phyloP scores from a whole-genome alignment of 2,329 filamentous ascomycete genomes.

The Epichloe brachyelytri region DNA sequence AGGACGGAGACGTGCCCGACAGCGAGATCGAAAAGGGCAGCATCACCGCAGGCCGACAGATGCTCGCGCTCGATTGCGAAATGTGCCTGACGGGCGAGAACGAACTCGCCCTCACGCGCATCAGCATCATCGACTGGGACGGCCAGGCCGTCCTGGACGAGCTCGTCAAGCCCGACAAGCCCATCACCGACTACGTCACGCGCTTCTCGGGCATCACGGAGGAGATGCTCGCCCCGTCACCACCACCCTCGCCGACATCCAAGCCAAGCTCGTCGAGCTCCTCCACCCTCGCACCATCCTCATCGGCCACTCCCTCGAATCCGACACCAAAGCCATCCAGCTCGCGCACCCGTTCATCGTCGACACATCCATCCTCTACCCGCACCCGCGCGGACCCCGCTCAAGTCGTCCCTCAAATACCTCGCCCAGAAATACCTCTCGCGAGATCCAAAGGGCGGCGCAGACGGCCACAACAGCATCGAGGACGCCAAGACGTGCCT shows the following conservation, averaged over 20 bases:
- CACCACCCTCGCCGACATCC: conserved; percentile 73
- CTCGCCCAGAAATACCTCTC: conserved; percentile 76
- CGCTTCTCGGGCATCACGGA: conserved; percentile 85
- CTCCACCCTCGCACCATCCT: conserved; percentile 62
- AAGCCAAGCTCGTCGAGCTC: conserved; percentile 59
- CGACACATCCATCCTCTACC: conserved; percentile 82
- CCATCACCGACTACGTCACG: conserved; percentile 89
- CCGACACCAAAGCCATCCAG: conserved; percentile 71
- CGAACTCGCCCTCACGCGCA: conserved; percentile 72
- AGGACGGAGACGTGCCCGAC: conserved; percentile 56
- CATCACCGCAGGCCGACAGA: conserved; percentile 65
- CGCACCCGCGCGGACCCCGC: conserved; percentile 80
- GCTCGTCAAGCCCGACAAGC: conserved; percentile 76
- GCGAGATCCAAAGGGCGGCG: conserved; percentile 74
- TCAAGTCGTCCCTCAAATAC: conserved; percentile 86
- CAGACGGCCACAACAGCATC: conserved; percentile 71
- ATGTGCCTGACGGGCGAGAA: conserved; percentile 85
- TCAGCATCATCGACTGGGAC: conserved; percentile 80
- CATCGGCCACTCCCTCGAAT: conserved; percentile 70
- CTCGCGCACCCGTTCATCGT: conserved; percentile 87
- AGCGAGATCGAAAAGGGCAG: conserved; percentile 65
- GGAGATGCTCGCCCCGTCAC: conserved; percentile 70
- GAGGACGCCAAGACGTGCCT: conserved; percentile 88
- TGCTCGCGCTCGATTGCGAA: conserved; percentile 85
- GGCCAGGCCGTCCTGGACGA: conserved; percentile 74